Evolutionary conservation across 1,284 basidiomycete species (phyloP), one percentile per base, ranked within the genome.

Genomic region (Ceratobasidium sp.): DNA sequence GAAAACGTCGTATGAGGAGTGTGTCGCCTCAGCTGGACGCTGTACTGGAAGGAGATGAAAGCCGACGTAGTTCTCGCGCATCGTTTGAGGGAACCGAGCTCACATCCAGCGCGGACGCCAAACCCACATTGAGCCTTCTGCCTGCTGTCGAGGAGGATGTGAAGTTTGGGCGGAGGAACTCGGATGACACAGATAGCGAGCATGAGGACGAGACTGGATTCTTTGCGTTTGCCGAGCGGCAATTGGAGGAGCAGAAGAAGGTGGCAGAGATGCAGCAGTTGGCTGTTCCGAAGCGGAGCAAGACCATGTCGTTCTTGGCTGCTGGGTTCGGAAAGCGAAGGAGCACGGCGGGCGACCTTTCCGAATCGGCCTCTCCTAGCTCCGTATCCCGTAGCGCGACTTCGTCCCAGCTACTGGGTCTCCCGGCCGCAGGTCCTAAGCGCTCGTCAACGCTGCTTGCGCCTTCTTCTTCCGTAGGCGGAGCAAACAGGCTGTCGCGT

Each of bases 291-390:
- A 70, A 70, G 44, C 54, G 67, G 8, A 70, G 67, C 67, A 70
- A 70, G 43, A 70, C 67, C 67, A 70, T 70, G 43, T 70, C 67
- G 28, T 70, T 70, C 46, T 44, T 70, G 47, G 35, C 23, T 44
- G 59, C 28, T 30, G 50, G 67, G 11, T 70, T 70, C n/a, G 67
- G 67, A 14, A 70, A 70, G 35, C 67, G 67, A 23, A 70, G 58
- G 44, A 70, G 44, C 23, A 41, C 67, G 0, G 21, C 47, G 23
- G 64, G 50, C n/a, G 64, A 69, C 38, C n/a, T 38, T 38, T 38
- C 35, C 11, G 35, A 62, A 46, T 43, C 59, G 28, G 7, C 30
- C 16, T 28, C 66, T 8, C 7, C n/a, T n/a, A n/a, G n/a, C n/a
- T n/a, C 50, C 14, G 18, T 66, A n/a, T n/a, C 64, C 26, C 67